Conservation (phyloP, 768 basidiomycete species). For the Podaxis rugospora region DNA sequence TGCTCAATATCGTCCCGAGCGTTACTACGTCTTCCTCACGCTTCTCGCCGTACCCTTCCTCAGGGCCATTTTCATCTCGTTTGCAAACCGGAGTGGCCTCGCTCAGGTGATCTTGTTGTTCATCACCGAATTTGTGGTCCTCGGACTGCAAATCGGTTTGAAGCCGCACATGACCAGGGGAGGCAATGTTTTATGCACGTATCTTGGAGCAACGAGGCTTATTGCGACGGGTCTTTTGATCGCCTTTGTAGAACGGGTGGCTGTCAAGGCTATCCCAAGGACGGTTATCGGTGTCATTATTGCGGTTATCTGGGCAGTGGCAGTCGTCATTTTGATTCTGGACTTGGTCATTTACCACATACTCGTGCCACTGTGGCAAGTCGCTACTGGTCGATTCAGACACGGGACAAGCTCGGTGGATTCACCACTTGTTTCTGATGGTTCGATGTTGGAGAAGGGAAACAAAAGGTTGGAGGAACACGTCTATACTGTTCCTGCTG, state of each 20-base stretch:
- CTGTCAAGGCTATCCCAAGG: constrained; percentile 70
- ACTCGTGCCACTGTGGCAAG: constrained; percentile 24
- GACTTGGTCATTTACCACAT: constrained; percentile 56
- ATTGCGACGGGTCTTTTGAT: constrained; percentile 69
- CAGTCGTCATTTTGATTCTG: constrained; percentile 64
- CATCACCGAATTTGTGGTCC: constrained; percentile 58
- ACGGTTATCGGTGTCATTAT: constrained; percentile 76
- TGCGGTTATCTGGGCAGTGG: constrained; percentile 66
- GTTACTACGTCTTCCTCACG: constrained; percentile 64
- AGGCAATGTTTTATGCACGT: constrained; percentile 65
- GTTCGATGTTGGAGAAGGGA: constrained; percentile 38
- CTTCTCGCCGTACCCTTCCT: constrained; percentile 55
- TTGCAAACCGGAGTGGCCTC: constrained; percentile 54
- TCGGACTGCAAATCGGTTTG: constrained; percentile 47
- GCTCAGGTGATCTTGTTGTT: constrained; percentile 68
- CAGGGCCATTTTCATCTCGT: constrained; percentile 70
- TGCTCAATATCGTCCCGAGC: constrained; percentile 58
- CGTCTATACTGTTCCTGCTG: not conserved
- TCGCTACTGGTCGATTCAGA: not conserved
- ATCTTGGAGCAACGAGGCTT: constrained; percentile 64
- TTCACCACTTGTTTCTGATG: constrained; percentile 21
- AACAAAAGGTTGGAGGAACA: constrained; percentile 5
- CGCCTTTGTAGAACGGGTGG: constrained; percentile 65
- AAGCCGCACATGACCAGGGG: constrained; percentile 66
- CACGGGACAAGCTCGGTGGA: constrained; percentile 10